These are phyloP conservation scores for Trifolium pratense DNA, from an alignment of 306 rosid species.

Conservation along the genomic window DNA sequence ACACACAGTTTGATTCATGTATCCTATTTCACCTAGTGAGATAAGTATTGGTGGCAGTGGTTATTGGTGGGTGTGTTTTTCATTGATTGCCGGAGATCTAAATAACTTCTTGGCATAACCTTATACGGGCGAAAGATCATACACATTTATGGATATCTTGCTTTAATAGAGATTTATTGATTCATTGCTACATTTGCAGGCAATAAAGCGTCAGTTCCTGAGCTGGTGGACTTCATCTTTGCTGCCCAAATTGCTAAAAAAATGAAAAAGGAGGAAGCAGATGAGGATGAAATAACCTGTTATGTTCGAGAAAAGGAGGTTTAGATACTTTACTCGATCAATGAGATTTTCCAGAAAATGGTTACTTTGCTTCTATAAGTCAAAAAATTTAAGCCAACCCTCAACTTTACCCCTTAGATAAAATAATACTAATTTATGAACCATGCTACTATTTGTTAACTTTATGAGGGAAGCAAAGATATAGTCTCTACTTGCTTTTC, in stretches of 20 bases:
- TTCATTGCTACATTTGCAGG: conserved; percentile 58
- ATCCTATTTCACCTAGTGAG: neutral
- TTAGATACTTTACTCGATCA: conserved; percentile 39
- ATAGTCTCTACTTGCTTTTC: conserved; percentile 5
- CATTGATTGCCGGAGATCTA: conserved; percentile 25
- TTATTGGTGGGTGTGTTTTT: neutral
- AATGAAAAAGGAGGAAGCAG: conserved; percentile 57
- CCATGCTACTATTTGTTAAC: conserved; percentile 12
- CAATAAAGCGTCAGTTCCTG: conserved; percentile 66
- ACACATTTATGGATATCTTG: neutral
- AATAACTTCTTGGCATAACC: conserved; percentile 30
- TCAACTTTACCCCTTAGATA: conserved; percentile 20
- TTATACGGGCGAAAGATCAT: conserved; percentile 23
- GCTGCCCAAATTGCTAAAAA: conserved; percentile 82
- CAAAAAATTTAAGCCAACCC: conserved; percentile 6
- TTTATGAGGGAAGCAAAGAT: conserved; percentile 5
- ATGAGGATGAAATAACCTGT: conserved; percentile 48
- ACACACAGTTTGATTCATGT: neutral
- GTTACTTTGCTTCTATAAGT: conserved; percentile 28
- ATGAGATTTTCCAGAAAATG: conserved; percentile 25
- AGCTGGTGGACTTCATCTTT: conserved; percentile 79
- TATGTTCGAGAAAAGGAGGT: conserved; percentile 68
- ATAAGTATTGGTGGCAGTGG: neutral
- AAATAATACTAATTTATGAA: neutral
- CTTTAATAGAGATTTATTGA: conserved; percentile 32